phyloP scores from a whole-genome alignment of 139 green algal genomes.

The Coelastrella sp. region DNA sequence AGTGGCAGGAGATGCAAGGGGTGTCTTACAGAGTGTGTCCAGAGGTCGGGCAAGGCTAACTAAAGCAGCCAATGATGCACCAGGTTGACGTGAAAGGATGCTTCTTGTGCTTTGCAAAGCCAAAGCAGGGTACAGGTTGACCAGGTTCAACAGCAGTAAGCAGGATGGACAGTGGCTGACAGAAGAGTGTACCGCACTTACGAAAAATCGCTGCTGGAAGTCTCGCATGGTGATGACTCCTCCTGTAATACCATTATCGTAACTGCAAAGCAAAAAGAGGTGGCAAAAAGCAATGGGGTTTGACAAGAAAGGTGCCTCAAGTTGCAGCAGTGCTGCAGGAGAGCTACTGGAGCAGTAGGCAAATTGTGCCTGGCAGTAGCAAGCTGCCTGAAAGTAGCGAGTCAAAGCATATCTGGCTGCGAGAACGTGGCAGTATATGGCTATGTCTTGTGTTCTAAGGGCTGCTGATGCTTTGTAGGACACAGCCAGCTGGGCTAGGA shows the following conservation, averaged over 20 bases:
- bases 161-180: neutral
- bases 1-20: too few species aligned
- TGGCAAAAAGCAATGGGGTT: neutral
- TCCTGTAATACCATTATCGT: slow-evolving; percentile 44
- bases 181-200: neutral
- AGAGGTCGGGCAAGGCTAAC: too few species aligned
- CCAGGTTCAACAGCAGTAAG: neutral
- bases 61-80: too few species aligned
- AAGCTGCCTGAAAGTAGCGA: neutral
- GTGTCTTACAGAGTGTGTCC: too few species aligned
- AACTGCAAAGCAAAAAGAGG: neutral
- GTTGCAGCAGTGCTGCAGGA: too few species aligned
- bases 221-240: slow-evolving; percentile 42
- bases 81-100: too few species aligned
- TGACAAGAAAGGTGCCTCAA: too few species aligned
- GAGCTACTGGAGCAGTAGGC: too few species aligned
- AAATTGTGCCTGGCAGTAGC: too few species aligned
- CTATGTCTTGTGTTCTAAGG: neutral
- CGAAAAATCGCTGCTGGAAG: slow-evolving; percentile 33
- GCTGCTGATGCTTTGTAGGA: too few species aligned
- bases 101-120: too few species aligned
- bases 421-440: neutral
- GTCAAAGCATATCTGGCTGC: neutral
- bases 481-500: neutral
- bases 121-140: too few species aligned